Evolutionary conservation across 805 yeast species (phyloP).

Genomic region (Ogataea populi-albae): DNA sequence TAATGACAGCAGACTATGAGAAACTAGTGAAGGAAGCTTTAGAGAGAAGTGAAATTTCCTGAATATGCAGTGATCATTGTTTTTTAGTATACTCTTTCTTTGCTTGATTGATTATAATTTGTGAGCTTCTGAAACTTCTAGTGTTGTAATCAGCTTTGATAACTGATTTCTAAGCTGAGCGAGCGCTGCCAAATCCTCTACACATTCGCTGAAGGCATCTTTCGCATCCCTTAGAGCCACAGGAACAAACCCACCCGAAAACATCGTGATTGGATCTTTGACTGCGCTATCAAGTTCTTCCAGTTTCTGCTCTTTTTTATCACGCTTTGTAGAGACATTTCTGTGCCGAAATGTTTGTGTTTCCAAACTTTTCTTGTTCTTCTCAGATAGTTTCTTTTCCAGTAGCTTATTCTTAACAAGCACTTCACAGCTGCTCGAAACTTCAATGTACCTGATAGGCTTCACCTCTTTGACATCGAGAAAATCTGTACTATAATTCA

Average conservation of each 20-base stretch:
- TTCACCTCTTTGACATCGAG: conserved; percentile 20
- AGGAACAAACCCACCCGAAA: conserved; percentile 30
- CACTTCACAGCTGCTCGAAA: not conserved
- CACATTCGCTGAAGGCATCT: conserved; percentile 7
- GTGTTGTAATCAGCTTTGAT: not conserved
- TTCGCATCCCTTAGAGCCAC: conserved; percentile 20
- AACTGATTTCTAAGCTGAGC: conserved; percentile 8
- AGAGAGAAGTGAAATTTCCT: conserved; percentile 26
- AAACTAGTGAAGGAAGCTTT: conserved; percentile 48
- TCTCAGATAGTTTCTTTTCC: conserved; percentile 2
- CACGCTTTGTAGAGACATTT: conserved; percentile 1
- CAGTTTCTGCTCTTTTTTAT: not conserved
- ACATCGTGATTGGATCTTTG: conserved; percentile 22
- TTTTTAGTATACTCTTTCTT: too few species aligned
- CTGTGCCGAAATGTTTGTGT: not conserved
- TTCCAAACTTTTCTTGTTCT: conserved; percentile 1
- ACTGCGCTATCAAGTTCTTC: not conserved
- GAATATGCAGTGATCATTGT: not conserved
- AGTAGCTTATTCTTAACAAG: conserved; percentile 1
- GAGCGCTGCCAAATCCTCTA: conserved; percentile 14
- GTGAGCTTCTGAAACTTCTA: not conserved
- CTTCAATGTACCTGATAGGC: conserved; percentile 10
- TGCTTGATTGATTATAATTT: not conserved
- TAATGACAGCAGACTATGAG: conserved; percentile 48
- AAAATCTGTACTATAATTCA: conserved; percentile 16